Evolutionary conservation across 129 eudicot genomes (phyloP).

Genomic region (Arctium minus): DNA sequence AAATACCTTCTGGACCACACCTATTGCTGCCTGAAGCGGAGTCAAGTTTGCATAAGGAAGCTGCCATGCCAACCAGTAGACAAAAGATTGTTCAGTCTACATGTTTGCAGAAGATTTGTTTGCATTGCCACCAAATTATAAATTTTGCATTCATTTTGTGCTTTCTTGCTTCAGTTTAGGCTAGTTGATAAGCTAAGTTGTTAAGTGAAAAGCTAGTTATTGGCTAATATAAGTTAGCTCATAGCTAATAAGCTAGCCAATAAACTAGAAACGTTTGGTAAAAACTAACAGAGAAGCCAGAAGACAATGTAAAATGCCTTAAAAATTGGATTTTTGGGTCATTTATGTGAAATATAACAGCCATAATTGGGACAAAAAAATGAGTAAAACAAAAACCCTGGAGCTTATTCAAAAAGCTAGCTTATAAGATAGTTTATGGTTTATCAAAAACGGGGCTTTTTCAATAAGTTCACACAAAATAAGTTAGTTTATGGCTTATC

Average conservation of each 20-base stretch:
- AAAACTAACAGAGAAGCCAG: not conserved
- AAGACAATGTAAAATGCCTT: not conserved
- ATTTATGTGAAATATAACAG: not conserved
- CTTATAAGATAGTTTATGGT: not conserved
- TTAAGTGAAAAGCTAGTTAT: not conserved
- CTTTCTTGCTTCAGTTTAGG: not conserved
- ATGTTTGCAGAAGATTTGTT: not conserved
- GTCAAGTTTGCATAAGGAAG: conserved; percentile 58
- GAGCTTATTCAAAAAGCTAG: not conserved
- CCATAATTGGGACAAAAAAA: not conserved
- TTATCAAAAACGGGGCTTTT: too few relatives aligned
- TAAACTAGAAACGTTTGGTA: not conserved
- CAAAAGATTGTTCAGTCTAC: conserved; percentile 4
- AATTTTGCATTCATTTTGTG: not conserved
- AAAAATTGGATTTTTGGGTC: not conserved
- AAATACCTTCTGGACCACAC: conserved; percentile 57
- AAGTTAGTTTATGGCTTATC: too few relatives aligned
- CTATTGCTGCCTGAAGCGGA: conserved; percentile 62
- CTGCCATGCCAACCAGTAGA: conserved; percentile 27
- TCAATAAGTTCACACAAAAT: too few relatives aligned
- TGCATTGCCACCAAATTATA: not conserved
- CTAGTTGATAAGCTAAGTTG: not conserved
- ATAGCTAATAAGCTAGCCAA: not conserved
- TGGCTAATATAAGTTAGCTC: not conserved
- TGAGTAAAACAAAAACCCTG: not conserved